Base-by-base conservation (phyloP, 208 protist species). In the Leishmania aethiopica region DNA sequence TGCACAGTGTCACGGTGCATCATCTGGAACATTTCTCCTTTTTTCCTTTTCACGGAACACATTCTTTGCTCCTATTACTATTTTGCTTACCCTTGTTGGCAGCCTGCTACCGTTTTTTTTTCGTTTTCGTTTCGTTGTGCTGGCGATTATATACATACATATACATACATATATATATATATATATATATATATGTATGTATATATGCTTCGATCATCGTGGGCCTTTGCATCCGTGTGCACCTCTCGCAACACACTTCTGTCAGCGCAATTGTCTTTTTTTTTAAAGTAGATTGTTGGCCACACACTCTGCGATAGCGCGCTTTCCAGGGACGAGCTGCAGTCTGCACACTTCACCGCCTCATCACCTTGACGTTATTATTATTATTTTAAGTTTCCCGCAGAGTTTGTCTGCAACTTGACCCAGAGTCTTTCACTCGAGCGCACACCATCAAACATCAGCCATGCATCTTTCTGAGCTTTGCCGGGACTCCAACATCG, bases 391-490 rank as follows among this genome's bases (percentile, higher is more conserved):
- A 72, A 15, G 37, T 42, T 49, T 45, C 13, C 70, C 15, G 15
- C 22, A 17, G 70, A 37, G 40, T 19, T 17, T 22, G 3, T 74
- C 25, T 51, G 67, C 35, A 32, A 51, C 2, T 15, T 17, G 42
- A 74, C 70, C 22, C 42, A 51, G 10, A 53, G 40, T 55, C 45
- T 45, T 45, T 7, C 25, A 74, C 42, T 13, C 42, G 1, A 53
- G 28, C 45, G 45, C 45, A 74, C 47, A 53, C 25, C 19, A 45
- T 75, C 53, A 35, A 25, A 51, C 53, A 62, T 37, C 40, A 45
- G 40, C 55, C 40, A 75, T 85, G 75, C 91, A 97, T 71, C 86
- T 97, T 35, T 95, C 94, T 4, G 92, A 95, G 79, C 78, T 97
- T 62, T 97, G 94, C 80, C 86, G 86, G 51, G 86, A 84, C 22